Evolutionary conservation across 352 stramenopile genomes (phyloP), one percentile per base, ranked within the genome.

Genomic region (Phytophthora quininea): DNA sequence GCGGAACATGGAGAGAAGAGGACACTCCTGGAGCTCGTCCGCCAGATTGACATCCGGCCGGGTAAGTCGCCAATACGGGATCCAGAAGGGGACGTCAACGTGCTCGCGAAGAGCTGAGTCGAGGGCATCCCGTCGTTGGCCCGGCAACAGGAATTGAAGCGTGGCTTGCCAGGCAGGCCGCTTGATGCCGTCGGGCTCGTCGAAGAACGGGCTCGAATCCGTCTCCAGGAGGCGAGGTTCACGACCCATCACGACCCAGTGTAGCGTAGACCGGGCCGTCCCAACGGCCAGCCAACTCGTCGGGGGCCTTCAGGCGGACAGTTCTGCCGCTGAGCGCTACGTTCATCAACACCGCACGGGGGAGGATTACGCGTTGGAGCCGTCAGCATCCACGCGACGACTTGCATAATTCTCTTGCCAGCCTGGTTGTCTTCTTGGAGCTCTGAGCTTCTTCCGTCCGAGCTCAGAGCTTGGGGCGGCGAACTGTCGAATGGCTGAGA

Each of bases 391-490:
- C n/a, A n/a, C n/a, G n/a, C n/a, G n/a, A n/a, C n/a, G n/a, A n/a
- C n/a, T n/a, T n/a, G n/a, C n/a, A 29, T 24, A 58, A 42, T 49
- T 58, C 52, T 58, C 27, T 11, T 32, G 53, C 38, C 38, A 51
- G 37, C 27, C 38, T 38, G 4, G 38, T 11, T 58, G 35, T 64
- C 57, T 51, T 64, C 35, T 33, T 65, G 58, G 48, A 58, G 48
- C 15, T 58, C 37, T 53, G 27, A 58, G 37, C 47, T 58, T 40
- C 37, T 42, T 14, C 40, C 2, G 12, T 35, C 3, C 46, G 24
- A 19, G 29, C 30, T 10, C 54, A 52, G 40, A 27, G 40, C 10
- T 52, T 32, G 12, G 40, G 38, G 2, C 11, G 7, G 40, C 3
- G 15, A 59, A 66, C 33, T 50, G n/a, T 37, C 58, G 50, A 66